These are phyloP conservation scores for Quercus suber DNA, from an alignment of 306 rosid species.

Conservation along the genomic window DNA sequence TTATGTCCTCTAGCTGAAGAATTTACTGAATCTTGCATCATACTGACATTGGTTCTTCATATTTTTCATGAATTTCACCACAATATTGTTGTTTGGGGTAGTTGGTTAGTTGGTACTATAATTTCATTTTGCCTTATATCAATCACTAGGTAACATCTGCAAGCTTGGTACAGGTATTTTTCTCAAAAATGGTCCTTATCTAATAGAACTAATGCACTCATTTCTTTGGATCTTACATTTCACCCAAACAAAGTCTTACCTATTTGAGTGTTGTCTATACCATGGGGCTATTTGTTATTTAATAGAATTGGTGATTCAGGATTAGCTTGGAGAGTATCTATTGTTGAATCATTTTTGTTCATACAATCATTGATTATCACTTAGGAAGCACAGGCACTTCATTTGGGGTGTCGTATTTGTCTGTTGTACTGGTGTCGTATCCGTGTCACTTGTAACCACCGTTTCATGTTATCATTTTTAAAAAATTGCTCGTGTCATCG, in stretches of 20 bases:
- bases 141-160: slow-evolving; percentile 52
- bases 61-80: slow-evolving; percentile 72
- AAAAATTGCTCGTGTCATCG: no score
- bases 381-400: no score
- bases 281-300: slow-evolving; percentile 60
- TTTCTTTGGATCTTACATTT: no score
- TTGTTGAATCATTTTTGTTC: no score
- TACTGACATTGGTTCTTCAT: neutral
- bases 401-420: no score
- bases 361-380: no score
- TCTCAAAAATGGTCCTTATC: no score
- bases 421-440: no score
- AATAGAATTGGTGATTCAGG: slow-evolving; percentile 49
- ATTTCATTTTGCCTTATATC: slow-evolving; percentile 67
- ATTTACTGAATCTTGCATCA: neutral
- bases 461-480: no score
- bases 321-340: slow-evolving; percentile 45
- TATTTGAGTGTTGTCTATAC: slow-evolving; percentile 11
- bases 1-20: neutral
- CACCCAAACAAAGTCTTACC: neutral
- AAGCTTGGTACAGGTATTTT: neutral
- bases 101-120: slow-evolving; percentile 41
- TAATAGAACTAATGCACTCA: no score
- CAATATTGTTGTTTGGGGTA: slow-evolving; percentile 59
- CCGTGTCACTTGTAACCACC: no score